Base-by-base conservation (phyloP, 108 stramenopile species). In the Aurantiochytrium sp. region DNA sequence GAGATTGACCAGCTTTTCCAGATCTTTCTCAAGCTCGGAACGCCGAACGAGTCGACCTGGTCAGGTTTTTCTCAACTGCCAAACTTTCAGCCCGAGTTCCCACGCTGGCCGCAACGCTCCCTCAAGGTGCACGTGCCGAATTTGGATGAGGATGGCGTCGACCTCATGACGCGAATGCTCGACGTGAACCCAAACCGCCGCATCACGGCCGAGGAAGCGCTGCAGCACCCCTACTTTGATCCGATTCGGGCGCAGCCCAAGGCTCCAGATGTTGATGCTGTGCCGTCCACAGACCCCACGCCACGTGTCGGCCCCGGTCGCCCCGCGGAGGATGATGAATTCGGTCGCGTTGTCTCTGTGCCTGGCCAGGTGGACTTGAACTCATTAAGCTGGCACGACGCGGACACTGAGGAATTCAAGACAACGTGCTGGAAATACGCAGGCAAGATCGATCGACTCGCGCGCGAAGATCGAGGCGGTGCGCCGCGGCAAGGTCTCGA, bases 1-100 rank as follows among this genome's bases (percentile, higher is more conserved):
- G 95, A 96, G 89, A 96, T 96, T 90, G 96, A 97, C 89, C 96
- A 97, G 90, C 92, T 97, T 12, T 95, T 96, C 90, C 96, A 96
- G 69, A 97, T 97, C 90, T 96, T 97, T 60, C 73, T 91, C 83
- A 90, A 98, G 88, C 76, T 98, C 0, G 98, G 98, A 0, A 92
- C 93, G 3, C 99, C 99, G 0, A 96, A 92, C 4, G 93, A 96
- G 16, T 89, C 91, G 47, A 90, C 87, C 23, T 98, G 97, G 97
- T 18, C 58, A 47, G 44, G 60, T 12, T 88, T 88, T 21, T 60
- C 43, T 14, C n/a, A 23, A 18, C 76, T 83, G 45, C 76, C 76
- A 23, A 95, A 97, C 69, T 98, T 53, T 45, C 45, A 53, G 49
- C 12, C 10, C 51, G 76, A 83, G 76, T 83, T 83, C 49, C 76